Percentiles rank a stretch among this genome's conserved stretches.
Conservation (phyloP, 768 basidiomycete genomes). For the Cyclocybe cylindracea region DNA sequence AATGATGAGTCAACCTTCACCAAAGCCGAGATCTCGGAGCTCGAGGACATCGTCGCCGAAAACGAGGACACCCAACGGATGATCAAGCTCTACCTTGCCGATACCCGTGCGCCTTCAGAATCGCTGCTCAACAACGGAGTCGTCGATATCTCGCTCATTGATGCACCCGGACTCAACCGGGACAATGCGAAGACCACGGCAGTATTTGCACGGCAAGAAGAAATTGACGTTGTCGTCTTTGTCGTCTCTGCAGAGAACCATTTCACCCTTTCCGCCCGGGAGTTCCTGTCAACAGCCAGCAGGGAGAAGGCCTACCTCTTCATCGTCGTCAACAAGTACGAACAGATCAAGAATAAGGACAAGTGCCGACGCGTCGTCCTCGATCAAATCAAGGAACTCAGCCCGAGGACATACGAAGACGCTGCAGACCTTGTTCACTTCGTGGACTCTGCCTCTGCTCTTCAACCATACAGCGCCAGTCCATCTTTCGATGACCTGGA, state of each 20-base stretch:
- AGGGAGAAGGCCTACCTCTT: constrained; percentile 98
- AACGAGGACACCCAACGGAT: constrained; percentile 71
- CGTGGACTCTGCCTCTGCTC: constrained; percentile 85
- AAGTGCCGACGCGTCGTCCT: constrained; percentile 86
- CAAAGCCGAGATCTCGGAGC: constrained; percentile 60
- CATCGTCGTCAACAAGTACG: constrained; percentile 98
- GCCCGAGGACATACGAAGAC: constrained; percentile 90
- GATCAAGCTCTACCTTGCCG: constrained; percentile 88
- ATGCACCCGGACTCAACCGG: constrained; percentile 96
- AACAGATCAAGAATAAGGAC: constrained; percentile 93
- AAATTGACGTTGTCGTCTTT: constrained; percentile 98
- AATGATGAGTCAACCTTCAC: constrained; percentile 78
- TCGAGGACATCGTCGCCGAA: constrained; percentile 79
- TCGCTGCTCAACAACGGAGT: constrained; percentile 94
- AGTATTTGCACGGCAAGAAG: constrained; percentile 92
- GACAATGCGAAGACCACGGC: constrained; percentile 95
- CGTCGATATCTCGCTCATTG: constrained; percentile 97
- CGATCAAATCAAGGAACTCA: constrained; percentile 92
- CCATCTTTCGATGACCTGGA: constrained; percentile 87
- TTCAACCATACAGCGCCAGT: constrained; percentile 64
- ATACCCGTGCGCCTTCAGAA: constrained; percentile 73
- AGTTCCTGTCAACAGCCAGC: constrained; percentile 90
- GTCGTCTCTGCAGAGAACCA: constrained; percentile 98
- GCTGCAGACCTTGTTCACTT: constrained; percentile 95
- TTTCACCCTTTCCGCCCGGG: constrained; percentile 93